Base-by-base conservation (phyloP, 2,329 filamentous ascomycete genomes). In the Trichophyton verrucosum region DNA sequence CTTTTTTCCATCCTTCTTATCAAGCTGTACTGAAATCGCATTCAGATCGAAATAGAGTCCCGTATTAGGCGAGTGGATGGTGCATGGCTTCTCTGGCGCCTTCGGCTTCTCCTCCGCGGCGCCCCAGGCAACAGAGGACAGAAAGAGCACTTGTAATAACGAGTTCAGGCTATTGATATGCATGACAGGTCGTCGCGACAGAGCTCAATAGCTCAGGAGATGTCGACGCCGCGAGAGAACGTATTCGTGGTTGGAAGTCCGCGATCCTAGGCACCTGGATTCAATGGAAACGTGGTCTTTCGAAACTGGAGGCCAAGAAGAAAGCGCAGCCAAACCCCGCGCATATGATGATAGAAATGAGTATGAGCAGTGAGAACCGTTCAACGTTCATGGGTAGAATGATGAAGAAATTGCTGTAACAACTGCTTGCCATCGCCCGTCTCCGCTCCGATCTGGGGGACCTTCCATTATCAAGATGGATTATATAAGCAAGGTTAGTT, bases 11-110 rank as follows among this genome's bases (percentile, higher is more conserved):
- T 76, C 71, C 60, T 75, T 73, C 47, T 67, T 53, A 59, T 71
- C 70, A 11, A 81, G 79, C 38, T 78, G 77, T 59, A 84, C 71
- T 33, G 78, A 78, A 64, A 86, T 77, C 6, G 79, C 75, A 65
- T 78, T 84, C 30, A 86, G 76, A 68, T 86, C 83, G 73, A 84
- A 86, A 75, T 83, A 86, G 60, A 81, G 76, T 61, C 83, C 82
- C 11, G 78, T 81, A n/a, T 77, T 79, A 2, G 82, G 80, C 24
- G 82, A 85, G 64, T 80, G 78, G 61, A 83, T 80, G n/a, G 83
- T 84, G 70, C 84, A 86, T 64, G 83, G 80, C 60, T 79, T 77
- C 27, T 59, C 57, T 59, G 57, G 40, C 8, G 27, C 27, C 38
- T 38, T 38, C 20, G 57, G 24, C 9, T 38, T 33, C 17, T 42